These are phyloP conservation scores for Phytophthora litchii DNA, from an alignment of 352 stramenopile genomes.

Conservation along the genomic window DNA sequence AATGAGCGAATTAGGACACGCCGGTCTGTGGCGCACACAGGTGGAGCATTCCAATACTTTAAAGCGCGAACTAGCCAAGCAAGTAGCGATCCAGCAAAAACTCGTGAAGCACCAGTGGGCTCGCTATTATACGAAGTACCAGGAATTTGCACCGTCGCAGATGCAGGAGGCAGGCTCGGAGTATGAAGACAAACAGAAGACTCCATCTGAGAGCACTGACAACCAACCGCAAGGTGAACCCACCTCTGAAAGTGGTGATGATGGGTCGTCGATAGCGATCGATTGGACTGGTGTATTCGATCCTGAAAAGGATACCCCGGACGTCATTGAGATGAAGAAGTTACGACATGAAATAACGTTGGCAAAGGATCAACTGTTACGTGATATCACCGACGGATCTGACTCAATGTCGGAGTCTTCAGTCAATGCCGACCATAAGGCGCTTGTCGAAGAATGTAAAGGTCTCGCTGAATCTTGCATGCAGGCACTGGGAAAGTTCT, in stretches of 20 bases:
- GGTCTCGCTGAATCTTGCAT: conserved; percentile 67
- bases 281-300: conserved; percentile 46
- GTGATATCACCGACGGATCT: conserved; percentile 31
- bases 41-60: conserved; percentile 69
- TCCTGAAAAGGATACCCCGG: conserved; percentile 43
- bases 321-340: conserved; percentile 77
- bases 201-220: conserved; percentile 1
- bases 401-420: conserved; percentile 1
- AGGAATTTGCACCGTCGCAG: conserved; percentile 20
- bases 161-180: conserved; percentile 1
- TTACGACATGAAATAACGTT: conserved; percentile 67
- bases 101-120: conserved; percentile 70
- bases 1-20: conserved; percentile 66
- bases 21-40: conserved; percentile 64
- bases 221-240: conserved; percentile 19
- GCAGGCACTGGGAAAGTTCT: conserved; percentile 64
- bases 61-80: conserved; percentile 59
- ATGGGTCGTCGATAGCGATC: conserved; percentile 22
- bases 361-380: conserved; percentile 51
- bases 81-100: conserved; percentile 58
- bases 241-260: conserved; percentile 5
- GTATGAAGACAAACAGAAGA: conserved; percentile 5
- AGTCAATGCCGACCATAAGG: conserved; percentile 41
- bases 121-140: conserved; percentile 56
- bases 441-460: conserved; percentile 67